These are phyloP conservation scores for Orbilia javanica DNA, from an alignment of 2,329 filamentous ascomycete species.

Conservation along the genomic window DNA sequence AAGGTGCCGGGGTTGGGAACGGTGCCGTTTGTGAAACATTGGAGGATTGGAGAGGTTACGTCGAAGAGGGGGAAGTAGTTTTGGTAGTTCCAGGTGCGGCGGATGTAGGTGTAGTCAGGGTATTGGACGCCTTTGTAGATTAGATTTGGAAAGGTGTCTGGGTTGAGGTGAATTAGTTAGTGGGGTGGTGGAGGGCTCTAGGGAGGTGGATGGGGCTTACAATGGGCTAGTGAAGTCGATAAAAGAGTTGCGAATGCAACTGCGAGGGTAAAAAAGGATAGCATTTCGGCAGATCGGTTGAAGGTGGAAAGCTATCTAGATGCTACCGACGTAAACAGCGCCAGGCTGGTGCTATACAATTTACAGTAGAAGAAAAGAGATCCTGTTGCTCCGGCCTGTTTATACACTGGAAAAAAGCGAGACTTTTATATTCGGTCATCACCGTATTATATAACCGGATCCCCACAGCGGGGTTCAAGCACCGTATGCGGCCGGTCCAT, in stretches of 20 bases:
- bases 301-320: neutral
- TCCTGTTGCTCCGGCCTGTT: neutral
- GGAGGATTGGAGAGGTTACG: slow-evolving; percentile 64
- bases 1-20: slow-evolving; percentile 65
- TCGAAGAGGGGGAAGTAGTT: slow-evolving; percentile 66
- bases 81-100: slow-evolving; percentile 64
- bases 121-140: slow-evolving; percentile 67
- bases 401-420: neutral
- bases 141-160: slow-evolving; percentile 64
- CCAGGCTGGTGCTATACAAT: neutral
- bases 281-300: neutral
- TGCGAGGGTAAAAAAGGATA: neutral
- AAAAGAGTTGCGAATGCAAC: slow-evolving; percentile 53
- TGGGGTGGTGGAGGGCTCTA: neutral
- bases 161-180: neutral
- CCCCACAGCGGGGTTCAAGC: neutral
- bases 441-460: neutral
- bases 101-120: slow-evolving; percentile 68
- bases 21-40: slow-evolving; percentile 67
- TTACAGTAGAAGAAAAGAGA: neutral
- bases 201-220: neutral
- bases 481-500: neutral
- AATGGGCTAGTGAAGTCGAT: slow-evolving; percentile 47
- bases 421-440: slow-evolving; percentile 1
- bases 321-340: neutral